Evolutionary conservation across 257 asterid species (phyloP), one percentile per base, ranked within the genome.

Genomic region (Solanum ossicruentum): DNA sequence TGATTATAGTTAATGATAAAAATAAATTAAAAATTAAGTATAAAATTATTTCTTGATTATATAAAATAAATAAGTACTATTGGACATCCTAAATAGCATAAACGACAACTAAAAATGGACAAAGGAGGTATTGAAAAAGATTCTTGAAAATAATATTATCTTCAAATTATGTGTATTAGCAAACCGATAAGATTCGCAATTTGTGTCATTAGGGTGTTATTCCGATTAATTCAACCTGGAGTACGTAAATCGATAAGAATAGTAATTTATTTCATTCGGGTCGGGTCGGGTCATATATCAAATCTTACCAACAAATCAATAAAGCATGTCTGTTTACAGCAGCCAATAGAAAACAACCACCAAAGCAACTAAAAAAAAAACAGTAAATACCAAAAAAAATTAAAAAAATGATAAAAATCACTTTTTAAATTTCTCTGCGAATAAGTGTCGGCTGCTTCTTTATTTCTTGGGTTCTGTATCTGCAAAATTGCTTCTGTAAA

Each of bases 361-460:
- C 17, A 39, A 15, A 45, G 6, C 60, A 73, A 49, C 47, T 0
- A 8, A 43, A 72, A 71, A 10, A 41, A 3, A 45, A 10, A 12
- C 4, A 21, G 70, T 61, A 61, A 61, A 12, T 23, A 75, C 18
- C 6, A 23, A 6, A 11, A 43, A 43, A 41, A 36, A 3, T 28
- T 2, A 32, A 32, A 32, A 32, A 32, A 32, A 32, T 32, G 15
- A 32, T 67, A 32, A 28, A 75, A 75, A 12, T 23, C 43, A 49
- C 8, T 13, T 75, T 15, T 49, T 3, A 52, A 77, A 77, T 51
- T 26, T 77, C 82, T 4, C 43, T 15, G 82, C 82, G 82, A 77
- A 77, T 77, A 77, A 77, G 82, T 77, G 82, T 77, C 82, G 82
- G 82, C 63, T 77, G 82, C 47, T 77, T 77, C 63, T 77, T 77